These are phyloP conservation scores for Pythium scleroteichum DNA, from an alignment of 352 stramenopile species.

Conservation along the genomic window DNA sequence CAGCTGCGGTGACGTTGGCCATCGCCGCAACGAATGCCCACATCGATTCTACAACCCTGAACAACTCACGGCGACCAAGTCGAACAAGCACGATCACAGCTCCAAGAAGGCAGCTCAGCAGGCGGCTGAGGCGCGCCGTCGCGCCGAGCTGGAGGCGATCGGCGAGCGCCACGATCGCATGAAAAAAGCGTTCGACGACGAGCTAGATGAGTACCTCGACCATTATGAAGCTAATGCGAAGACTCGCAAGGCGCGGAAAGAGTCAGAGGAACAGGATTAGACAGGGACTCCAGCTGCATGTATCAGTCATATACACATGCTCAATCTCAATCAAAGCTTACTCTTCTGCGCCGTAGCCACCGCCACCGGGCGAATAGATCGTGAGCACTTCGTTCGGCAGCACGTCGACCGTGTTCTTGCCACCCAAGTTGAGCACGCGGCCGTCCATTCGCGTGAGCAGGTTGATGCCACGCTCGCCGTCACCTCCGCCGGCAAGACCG, in stretches of 20 bases:
- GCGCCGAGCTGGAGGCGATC: slow-evolving; percentile 35
- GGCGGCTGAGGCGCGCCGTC: slow-evolving; percentile 19
- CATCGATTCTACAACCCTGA: slow-evolving; percentile 33
- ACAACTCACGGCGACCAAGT: slow-evolving; percentile 31
- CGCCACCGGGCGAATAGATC: slow-evolving; percentile 96
- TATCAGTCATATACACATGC: slow-evolving; percentile 4
- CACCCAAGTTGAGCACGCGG: slow-evolving; percentile 74
- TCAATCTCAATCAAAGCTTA: slow-evolving; percentile 10
- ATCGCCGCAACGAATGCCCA: slow-evolving; percentile 51
- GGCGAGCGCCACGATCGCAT: slow-evolving; percentile 51
- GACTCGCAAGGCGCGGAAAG: slow-evolving; percentile 6
- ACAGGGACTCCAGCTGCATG: slow-evolving; percentile 2
- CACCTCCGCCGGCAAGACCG: slow-evolving; percentile 91
- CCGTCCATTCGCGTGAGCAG: slow-evolving; percentile 79
- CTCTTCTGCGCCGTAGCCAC: slow-evolving; percentile 84
- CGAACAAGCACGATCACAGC: not conserved
- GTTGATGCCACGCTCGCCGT: slow-evolving; percentile 92
- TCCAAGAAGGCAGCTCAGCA: slow-evolving; percentile 7
- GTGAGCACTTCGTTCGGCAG: slow-evolving; percentile 92
- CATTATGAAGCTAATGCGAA: slow-evolving; percentile 17
- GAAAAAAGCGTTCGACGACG: slow-evolving; percentile 53
- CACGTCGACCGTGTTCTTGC: slow-evolving; percentile 96
- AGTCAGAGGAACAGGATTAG: slow-evolving; percentile 27
- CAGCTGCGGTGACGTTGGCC: slow-evolving; percentile 74
- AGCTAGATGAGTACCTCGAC: slow-evolving; percentile 68